Evolutionary conservation across 2,329 filamentous ascomycete genomes (phyloP), one percentile per base, ranked within the genome.

Genomic region (Microcyclosporella mali): DNA sequence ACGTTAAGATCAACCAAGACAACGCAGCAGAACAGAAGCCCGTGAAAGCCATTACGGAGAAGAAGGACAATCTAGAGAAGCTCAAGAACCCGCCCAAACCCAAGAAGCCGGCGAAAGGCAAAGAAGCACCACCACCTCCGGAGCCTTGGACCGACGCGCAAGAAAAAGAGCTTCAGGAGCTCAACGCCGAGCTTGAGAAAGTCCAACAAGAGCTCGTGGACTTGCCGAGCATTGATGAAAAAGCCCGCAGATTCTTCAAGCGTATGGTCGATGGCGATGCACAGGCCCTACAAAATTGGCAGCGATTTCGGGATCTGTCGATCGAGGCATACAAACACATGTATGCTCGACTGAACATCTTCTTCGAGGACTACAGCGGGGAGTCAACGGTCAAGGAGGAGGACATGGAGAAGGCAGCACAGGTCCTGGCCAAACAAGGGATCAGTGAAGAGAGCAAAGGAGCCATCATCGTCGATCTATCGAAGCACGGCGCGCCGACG

Each of bases 201-300:
- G 59, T 69, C 16, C 62, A 73, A 48, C 62, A 76, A 33, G 65
- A 69, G 43, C 65, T 70, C 38, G 65, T 73, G 2, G 65, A 71
- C 21, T 72, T 73, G 46, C 70, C 74, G 8, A 77, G 77, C 48
- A 68, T 84, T 12, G 84, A 88, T 56, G 83, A 88, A 68, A 80
- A 85, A 66, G 85, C 85, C 39, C 80, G 84, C 58, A 72, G 75
- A 38, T 82, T 81, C 63, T 83, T 83, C 69, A 82, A 80, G 70
- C 75, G 75, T 52, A 82, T 83, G 79, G 76, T 78, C 43, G 78
- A 82, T 37, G 75, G 78, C 21, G 74, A 82, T 51, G 60, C 69
- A 27, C 70, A 74, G 29, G 78, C 78, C 3, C 67, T 82, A 33
- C 71, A 71, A 16, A 70, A 82, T 45, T 83, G 79, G 79, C 73